Evolutionary conservation across 2,329 filamentous ascomycete species (phyloP).

Genomic region (Simplicillium aogashimaense): DNA sequence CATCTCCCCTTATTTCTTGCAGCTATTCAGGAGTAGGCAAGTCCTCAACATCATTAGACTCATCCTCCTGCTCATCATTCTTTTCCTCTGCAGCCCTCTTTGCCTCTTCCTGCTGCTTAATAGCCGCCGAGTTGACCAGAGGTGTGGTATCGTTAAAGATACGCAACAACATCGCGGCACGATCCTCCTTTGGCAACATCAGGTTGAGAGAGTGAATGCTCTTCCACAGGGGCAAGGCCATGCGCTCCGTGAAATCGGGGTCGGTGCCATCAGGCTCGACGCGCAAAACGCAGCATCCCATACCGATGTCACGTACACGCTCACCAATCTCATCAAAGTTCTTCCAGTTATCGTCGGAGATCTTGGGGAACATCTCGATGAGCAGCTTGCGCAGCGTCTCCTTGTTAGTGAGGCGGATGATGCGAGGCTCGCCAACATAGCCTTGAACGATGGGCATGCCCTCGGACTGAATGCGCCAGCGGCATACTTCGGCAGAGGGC

Average conservation of each 20-base stretch:
- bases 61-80: slow-evolving; percentile 18
- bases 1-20: slow-evolving; percentile 5
- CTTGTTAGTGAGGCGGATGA: slow-evolving; percentile 66
- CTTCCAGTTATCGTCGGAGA: slow-evolving; percentile 64
- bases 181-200: slow-evolving; percentile 97
- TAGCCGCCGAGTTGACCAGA: slow-evolving; percentile 59
- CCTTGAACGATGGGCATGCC: slow-evolving; percentile 85
- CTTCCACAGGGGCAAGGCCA: slow-evolving; percentile 91
- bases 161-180: slow-evolving; percentile 81
- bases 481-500: slow-evolving; percentile 74
- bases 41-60: slow-evolving; percentile 21
- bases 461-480: slow-evolving; percentile 93
- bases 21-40: slow-evolving; percentile 23
- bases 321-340: slow-evolving; percentile 81
- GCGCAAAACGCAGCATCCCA: slow-evolving; percentile 87
- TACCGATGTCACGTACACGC: slow-evolving; percentile 65
- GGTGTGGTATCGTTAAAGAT: slow-evolving; percentile 85
- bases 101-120: slow-evolving; percentile 35
- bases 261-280: slow-evolving; percentile 65
- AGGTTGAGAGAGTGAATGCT: slow-evolving; percentile 86
- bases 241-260: slow-evolving; percentile 56
- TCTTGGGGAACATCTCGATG: slow-evolving; percentile 93
- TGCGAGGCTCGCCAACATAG: slow-evolving; percentile 71
- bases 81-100: slow-evolving; percentile 23
- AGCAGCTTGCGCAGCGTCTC: slow-evolving; percentile 74